Conservation (phyloP, 768 basidiomycete species). For the Lactarius evosmus region DNA sequence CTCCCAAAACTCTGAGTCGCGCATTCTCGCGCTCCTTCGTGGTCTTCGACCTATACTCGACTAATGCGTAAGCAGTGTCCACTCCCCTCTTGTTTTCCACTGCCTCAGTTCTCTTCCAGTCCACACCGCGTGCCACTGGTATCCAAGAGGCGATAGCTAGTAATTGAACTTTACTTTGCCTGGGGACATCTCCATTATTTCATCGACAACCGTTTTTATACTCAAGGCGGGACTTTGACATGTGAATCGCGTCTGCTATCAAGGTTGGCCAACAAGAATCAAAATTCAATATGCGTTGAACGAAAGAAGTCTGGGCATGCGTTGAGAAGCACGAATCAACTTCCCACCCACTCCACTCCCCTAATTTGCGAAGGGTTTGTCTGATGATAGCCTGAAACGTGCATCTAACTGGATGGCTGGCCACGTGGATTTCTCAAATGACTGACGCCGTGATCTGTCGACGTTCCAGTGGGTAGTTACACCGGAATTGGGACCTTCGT, state of each 20-base stretch:
- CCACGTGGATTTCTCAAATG: neutral
- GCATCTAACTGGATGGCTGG: neutral
- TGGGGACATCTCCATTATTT: neutral
- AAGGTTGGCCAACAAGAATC: no score
- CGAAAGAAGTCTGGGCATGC: neutral
- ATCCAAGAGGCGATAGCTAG: slow-evolving; percentile 23
- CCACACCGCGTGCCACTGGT: slow-evolving; percentile 26
- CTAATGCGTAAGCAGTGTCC: neutral
- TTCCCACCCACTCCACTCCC: neutral
- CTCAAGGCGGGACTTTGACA: neutral
- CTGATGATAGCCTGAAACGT: neutral
- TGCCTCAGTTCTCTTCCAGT: slow-evolving; percentile 2
- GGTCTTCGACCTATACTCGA: neutral
- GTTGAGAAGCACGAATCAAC: neutral
- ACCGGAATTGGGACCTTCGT: neutral
- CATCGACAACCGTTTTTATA: neutral
- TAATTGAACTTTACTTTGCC: neutral
- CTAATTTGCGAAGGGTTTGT: neutral
- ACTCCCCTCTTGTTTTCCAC: neutral
- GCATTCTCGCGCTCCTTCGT: no score
- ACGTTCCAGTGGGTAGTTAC: neutral
- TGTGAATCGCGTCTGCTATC: neutral
- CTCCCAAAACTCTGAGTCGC: no score
- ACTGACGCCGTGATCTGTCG: neutral
- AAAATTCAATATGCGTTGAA: no score